A percentile compares a stretch with the other conserved stretches of the same genome.
Evolutionary conservation across 192 early-diverging fungal species (phyloP).

Genomic region (Podila horticola): DNA sequence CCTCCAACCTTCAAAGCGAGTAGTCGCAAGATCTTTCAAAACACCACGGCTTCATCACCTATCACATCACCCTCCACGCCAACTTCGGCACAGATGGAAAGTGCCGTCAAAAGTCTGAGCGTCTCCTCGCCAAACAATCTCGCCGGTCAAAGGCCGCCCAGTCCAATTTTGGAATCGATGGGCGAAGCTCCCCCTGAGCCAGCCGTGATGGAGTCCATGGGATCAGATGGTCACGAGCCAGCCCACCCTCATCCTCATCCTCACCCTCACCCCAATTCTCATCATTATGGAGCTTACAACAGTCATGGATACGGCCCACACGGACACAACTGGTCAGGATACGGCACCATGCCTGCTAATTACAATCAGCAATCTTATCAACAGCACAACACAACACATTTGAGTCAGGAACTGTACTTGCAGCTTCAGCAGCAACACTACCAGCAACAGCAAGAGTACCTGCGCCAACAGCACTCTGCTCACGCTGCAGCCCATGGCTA

Average conservation of each 20-base stretch:
- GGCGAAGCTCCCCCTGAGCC: constrained; percentile 16
- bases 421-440: constrained; percentile 34
- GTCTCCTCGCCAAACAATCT: constrained; percentile 13
- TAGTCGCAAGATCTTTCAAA: constrained; percentile 41
- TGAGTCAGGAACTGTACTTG: constrained; percentile 41
- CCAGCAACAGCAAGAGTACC: constrained; percentile 27
- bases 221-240: constrained; percentile 20
- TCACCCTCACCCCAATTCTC: background rate
- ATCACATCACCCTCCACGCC: constrained; percentile 10
- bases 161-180: constrained; percentile 44
- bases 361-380: constrained; percentile 1
- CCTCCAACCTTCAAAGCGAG: constrained; percentile 40
- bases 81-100: constrained; percentile 13
- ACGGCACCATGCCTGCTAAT: constrained; percentile 2
- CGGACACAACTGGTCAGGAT: constrained; percentile 6
- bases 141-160: background rate
- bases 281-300: background rate
- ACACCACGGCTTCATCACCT: background rate
- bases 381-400: constrained; percentile 15
- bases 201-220: constrained; percentile 47
- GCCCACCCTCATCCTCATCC: background rate
- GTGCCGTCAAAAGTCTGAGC: constrained; percentile 27
- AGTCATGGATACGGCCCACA: background rate
- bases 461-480: constrained; percentile 28
- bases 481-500: constrained; percentile 43